A percentile compares a stretch with the other conserved stretches of the same genome.
Conservation (phyloP, 2,329 filamentous ascomycete species). For the Pestalotiopsis sp. region DNA sequence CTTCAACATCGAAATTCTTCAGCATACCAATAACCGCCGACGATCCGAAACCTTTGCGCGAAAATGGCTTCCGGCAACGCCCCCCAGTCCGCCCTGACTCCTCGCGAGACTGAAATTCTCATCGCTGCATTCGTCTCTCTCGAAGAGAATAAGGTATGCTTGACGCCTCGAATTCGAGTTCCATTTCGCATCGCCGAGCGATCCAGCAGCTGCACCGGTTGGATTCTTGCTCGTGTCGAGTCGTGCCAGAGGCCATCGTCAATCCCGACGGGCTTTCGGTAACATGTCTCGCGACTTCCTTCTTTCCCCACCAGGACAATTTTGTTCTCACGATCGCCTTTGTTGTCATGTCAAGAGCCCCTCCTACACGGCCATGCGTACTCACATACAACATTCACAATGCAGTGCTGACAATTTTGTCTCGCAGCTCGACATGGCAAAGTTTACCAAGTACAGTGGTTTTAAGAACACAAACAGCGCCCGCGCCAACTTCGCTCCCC, state of each 20-base stretch:
- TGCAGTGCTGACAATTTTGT: neutral
- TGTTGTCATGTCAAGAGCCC: too few species aligned
- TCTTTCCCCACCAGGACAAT: too few species aligned
- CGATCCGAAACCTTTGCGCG: neutral
- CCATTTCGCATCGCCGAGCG: neutral
- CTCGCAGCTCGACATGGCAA: neutral
- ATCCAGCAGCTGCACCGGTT: too few species aligned
- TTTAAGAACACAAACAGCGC: neutral
- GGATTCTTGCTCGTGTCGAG: neutral
- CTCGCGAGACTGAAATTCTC: neutral
- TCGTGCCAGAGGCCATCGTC: neutral
- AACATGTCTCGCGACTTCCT: too few species aligned
- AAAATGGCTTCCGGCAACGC: neutral
- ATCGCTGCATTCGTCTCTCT: neutral
- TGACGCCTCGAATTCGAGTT: neutral
- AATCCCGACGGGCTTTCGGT: too few species aligned
- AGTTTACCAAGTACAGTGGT: neutral
- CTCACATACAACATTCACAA: neutral
- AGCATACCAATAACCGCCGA: too few species aligned
- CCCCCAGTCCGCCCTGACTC: neutral
- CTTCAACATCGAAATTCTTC: too few species aligned
- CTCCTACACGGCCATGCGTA: too few species aligned
- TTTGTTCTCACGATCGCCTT: too few species aligned
- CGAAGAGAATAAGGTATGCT: neutral
- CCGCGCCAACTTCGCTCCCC: neutral